These are phyloP conservation scores for Dictyostelium citrinum DNA, from an alignment of 78 protist genomes.

Conservation along the genomic window DNA sequence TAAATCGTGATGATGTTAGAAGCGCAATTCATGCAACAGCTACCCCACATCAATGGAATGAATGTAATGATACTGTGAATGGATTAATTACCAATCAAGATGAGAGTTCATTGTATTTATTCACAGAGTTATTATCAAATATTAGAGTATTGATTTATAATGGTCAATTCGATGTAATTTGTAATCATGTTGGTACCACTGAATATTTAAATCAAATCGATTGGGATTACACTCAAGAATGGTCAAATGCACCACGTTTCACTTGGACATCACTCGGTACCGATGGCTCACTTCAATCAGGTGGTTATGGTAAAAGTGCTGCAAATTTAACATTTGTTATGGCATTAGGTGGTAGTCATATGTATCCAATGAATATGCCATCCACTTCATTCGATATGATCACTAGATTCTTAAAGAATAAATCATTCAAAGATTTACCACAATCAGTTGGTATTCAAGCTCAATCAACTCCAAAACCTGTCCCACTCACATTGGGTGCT, in stretches of 20 bases:
- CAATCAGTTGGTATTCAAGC: constrained; percentile 8
- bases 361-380: constrained; percentile 61
- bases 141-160: constrained; percentile 34
- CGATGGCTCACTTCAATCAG: background rate
- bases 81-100: background rate
- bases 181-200: constrained; percentile 61
- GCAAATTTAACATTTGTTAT: constrained; percentile 41
- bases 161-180: constrained; percentile 67
- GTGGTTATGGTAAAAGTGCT: constrained; percentile 15
- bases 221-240: constrained; percentile 25
- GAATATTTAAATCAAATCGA: constrained; percentile 27
- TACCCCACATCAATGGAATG: constrained; percentile 19
- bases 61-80: constrained; percentile 28
- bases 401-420: background rate
- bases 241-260: constrained; percentile 13
- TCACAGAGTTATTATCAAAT: background rate
- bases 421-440: background rate
- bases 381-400: constrained; percentile 20
- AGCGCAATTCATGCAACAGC: constrained; percentile 10
- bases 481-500: constrained; percentile 2
- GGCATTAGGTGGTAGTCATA: constrained; percentile 13
- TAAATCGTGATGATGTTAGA: background rate
- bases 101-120: constrained; percentile 30
- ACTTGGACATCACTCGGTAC: constrained; percentile 12
- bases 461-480: background rate